Conservation (phyloP, 768 basidiomycete genomes). For the Suillus tomentosus region DNA sequence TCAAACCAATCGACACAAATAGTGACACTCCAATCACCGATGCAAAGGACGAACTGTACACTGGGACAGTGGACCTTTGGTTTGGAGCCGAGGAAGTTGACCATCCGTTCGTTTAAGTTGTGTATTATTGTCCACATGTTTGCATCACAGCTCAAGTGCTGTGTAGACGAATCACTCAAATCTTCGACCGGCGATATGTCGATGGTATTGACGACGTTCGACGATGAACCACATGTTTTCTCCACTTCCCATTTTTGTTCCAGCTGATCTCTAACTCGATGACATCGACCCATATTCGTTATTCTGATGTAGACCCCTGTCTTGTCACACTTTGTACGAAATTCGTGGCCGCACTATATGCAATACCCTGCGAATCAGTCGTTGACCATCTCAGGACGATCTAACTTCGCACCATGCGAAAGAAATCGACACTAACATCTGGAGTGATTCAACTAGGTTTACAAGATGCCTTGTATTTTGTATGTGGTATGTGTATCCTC, state of each 20-base stretch:
- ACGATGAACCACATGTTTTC: background rate
- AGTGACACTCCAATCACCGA: background rate
- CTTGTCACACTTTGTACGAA: background rate
- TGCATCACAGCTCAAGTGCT: background rate
- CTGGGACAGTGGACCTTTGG: background rate
- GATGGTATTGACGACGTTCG: background rate
- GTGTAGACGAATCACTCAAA: background rate
- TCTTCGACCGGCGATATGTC: background rate
- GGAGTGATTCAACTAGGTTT: background rate
- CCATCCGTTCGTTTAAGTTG: background rate
- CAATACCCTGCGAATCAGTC: background rate
- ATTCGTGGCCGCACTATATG: background rate
- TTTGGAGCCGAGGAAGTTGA: background rate
- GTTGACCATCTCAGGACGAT: background rate
- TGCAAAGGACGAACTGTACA: background rate
- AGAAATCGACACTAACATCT: background rate
- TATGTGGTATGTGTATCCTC: background rate
- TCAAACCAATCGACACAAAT: background rate
- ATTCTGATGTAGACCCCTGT: background rate
- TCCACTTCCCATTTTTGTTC: background rate
- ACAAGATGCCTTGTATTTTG: background rate
- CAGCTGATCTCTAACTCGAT: background rate
- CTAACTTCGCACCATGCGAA: background rate
- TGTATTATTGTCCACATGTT: background rate
- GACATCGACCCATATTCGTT: background rate